Conservation (phyloP, 257 asterid genomes). For the Petunia secreta region DNA sequence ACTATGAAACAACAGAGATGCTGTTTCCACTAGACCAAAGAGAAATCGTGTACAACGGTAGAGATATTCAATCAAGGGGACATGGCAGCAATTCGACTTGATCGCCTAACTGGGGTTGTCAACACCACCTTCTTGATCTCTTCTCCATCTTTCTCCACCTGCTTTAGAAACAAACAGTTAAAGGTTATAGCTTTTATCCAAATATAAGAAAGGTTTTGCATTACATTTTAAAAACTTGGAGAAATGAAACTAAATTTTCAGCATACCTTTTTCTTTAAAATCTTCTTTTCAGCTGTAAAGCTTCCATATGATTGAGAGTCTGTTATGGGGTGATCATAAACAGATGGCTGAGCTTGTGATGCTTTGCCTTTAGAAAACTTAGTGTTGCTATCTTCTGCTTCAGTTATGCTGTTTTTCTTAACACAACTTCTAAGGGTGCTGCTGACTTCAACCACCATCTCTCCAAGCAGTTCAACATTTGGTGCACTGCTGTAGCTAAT, state of each 20-base stretch:
- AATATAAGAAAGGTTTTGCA: neutral
- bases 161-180: constrained; percentile 21
- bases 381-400: constrained; percentile 38
- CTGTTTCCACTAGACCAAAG: constrained; percentile 13
- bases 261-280: constrained; percentile 56
- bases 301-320: constrained; percentile 51
- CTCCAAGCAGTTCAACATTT: constrained; percentile 62
- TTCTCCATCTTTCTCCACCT: constrained; percentile 56
- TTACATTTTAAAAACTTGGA: neutral
- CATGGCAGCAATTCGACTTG: constrained; percentile 51
- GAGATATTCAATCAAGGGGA: constrained; percentile 47
- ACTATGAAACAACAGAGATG: constrained; percentile 28
- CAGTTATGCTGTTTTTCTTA: constrained; percentile 31
- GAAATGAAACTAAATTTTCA: neutral
- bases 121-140: constrained; percentile 31
- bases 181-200: neutral
- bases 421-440: constrained; percentile 30
- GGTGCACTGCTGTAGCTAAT: constrained; percentile 41
- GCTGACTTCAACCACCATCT: constrained; percentile 45
- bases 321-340: constrained; percentile 25
- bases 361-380: constrained; percentile 24
- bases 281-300: constrained; percentile 48
- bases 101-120: constrained; percentile 72
- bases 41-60: neutral
- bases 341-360: constrained; percentile 29